Base-by-base conservation (phyloP, 2,329 filamentous ascomycete species). In the Fusarium xyrophilum region DNA sequence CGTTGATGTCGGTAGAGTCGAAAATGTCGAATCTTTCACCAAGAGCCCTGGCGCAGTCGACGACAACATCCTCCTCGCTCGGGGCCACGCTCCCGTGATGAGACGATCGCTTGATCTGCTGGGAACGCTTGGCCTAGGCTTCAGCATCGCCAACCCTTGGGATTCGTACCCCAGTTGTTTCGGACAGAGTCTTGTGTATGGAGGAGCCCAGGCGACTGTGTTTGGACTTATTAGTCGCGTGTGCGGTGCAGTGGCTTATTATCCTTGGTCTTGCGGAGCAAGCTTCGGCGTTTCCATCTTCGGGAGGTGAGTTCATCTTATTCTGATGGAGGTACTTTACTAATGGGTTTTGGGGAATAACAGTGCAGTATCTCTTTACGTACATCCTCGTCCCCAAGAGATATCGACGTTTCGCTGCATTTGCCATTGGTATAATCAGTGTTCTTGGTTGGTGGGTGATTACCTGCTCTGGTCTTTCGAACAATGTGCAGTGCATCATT, bases 261-360 rank as follows among this genome's bases (percentile, higher is more conserved):
- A 48, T 48, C 11, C 28, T 48, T 17, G 30, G 46, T 2, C 28
- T 48, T 33, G 28, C 46, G 6, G 46, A 48, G 12, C 44, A 48
- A 19, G 44, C 44, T 7, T 48, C 44, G 5, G 44, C 44, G 1
- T 32, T 47, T 13, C 44, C 28, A 4, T 47, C 44, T 14, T 33
- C 28, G 0, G 44, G 44, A 19, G 28, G 44, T 47, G 2, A 23
- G 28, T 5, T 19, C 1, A 7, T 14, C 2, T 10, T 10, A 2
- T 19, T 10, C 14, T 9, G 9, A 2, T 5, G 7, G 10, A 17
- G 6, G 11, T 1, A 7, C 9, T 23, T 23, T 2, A 14, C n/a
- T 17, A 23, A 48, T 17, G 7, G 19, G 11, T 33, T 19, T 19
- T 32, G 13, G 8, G 12, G 0, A 2, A 23, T 13, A n/a, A 2